These are phyloP conservation scores for Syzygium jambos DNA, from an alignment of 345 rosid genomes.

Conservation along the genomic window DNA sequence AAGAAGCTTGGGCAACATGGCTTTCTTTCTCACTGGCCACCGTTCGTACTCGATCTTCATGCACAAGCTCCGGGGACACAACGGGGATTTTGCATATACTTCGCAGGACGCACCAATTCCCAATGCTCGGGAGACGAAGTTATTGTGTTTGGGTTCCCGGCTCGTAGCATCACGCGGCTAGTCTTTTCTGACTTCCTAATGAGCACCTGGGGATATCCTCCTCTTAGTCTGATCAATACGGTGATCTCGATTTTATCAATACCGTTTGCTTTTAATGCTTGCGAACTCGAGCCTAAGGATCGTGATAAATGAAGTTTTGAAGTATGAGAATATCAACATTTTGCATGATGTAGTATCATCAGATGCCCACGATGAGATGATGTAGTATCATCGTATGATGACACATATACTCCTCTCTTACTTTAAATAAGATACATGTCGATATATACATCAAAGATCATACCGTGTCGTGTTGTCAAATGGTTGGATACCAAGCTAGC, in stretches of 20 bases:
- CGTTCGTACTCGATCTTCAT: constrained; percentile 8
- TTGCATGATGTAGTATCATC: background rate
- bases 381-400: background rate
- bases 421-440: background rate
- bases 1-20: constrained; percentile 10
- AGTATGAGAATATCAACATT: background rate
- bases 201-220: background rate
- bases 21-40: background rate
- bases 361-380: background rate
- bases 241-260: background rate
- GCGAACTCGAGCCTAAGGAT: background rate
- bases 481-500: background rate
- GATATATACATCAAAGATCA: background rate
- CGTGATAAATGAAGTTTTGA: background rate
- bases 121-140: background rate
- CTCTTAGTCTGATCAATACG: background rate
- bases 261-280: background rate
- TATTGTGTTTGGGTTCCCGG: background rate
- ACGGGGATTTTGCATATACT: background rate
- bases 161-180: background rate
- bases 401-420: background rate
- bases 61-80: constrained; percentile 5
- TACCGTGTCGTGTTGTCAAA: background rate
- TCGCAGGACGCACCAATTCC: background rate
- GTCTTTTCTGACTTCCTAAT: background rate